These are phyloP conservation scores for Scytalidium sp. DNA, from an alignment of 2,329 filamentous ascomycete genomes.

Conservation along the genomic window DNA sequence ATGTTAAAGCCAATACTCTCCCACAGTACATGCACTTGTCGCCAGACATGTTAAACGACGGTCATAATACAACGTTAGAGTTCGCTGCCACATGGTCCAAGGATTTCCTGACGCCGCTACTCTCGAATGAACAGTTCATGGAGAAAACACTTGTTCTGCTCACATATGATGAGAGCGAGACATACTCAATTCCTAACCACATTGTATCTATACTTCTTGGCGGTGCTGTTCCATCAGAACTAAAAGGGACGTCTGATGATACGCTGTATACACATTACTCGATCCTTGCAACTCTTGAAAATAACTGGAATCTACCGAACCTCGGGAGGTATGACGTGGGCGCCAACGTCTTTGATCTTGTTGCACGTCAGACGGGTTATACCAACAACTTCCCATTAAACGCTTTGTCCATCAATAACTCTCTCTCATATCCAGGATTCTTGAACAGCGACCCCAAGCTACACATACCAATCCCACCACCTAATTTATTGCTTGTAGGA, in stretches of 20 bases:
- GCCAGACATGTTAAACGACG: constrained; percentile 64
- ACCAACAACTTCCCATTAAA: constrained; percentile 25
- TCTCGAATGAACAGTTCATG: constrained; percentile 49
- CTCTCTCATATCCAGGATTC: constrained; percentile 40
- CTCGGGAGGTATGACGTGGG: constrained; percentile 42
- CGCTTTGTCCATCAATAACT: constrained; percentile 38
- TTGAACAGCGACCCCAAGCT: constrained; percentile 33
- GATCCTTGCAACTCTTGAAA: constrained; percentile 37
- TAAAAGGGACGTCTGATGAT: constrained; percentile 48
- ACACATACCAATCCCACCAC: constrained; percentile 32
- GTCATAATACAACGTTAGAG: constrained; percentile 55
- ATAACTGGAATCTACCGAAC: constrained; percentile 40
- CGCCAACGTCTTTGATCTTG: constrained; percentile 30
- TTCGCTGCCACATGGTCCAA: constrained; percentile 49
- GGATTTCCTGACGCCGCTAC: constrained; percentile 50
- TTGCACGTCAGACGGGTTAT: constrained; percentile 25
- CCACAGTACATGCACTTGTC: constrained; percentile 66
- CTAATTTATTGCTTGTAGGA: constrained; percentile 40
- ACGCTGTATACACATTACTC: constrained; percentile 47
- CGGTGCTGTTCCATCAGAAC: constrained; percentile 43
- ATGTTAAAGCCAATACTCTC: constrained; percentile 51
- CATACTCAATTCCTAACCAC: constrained; percentile 48
- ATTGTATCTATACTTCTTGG: constrained; percentile 54
- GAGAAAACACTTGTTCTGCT: constrained; percentile 51
- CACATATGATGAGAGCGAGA: constrained; percentile 57